Conservation (phyloP, 202 grass and related monocot species). For the Thinopyrum obtusiflorum region DNA sequence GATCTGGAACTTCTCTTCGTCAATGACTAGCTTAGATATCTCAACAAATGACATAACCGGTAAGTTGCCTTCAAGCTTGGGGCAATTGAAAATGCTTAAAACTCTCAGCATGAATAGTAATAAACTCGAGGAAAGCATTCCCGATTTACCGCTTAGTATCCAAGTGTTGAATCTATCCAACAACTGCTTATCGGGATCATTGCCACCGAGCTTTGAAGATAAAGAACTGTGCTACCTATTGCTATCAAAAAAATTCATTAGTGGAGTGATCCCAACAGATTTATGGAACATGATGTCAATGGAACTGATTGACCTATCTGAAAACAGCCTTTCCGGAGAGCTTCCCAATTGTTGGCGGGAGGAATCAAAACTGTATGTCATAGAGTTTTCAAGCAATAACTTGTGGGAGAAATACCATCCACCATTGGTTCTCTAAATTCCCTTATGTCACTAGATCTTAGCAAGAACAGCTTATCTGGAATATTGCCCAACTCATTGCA, state of each 20-base stretch:
- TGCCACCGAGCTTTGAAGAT: not conserved
- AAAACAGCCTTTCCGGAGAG: constrained; percentile 34
- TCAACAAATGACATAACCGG: constrained; percentile 41
- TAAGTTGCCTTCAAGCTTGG: constrained; percentile 18
- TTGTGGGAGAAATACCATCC: constrained; percentile 34
- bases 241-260: constrained; percentile 17
- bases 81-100: not conserved
- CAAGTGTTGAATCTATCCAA: too few species aligned
- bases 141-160: constrained; percentile 5
- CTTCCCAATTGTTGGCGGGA: constrained; percentile 22
- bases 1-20: constrained; percentile 44
- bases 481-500: constrained; percentile 24
- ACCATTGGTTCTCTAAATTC: constrained; percentile 11
- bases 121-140: constrained; percentile 32
- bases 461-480: constrained; percentile 34
- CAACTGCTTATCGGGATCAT: constrained; percentile 30
- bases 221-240: not conserved
- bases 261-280: constrained; percentile 23
- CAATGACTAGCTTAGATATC: constrained; percentile 22
- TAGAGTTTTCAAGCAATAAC: constrained; percentile 40
- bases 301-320: constrained; percentile 38
- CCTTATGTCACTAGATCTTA: not conserved
- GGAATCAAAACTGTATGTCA: not conserved
- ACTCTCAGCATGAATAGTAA: constrained; percentile 26
- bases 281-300: constrained; percentile 33